Base-by-base conservation (phyloP, 2,329 filamentous ascomycete species). In the Raffaelea deltoideospora region DNA sequence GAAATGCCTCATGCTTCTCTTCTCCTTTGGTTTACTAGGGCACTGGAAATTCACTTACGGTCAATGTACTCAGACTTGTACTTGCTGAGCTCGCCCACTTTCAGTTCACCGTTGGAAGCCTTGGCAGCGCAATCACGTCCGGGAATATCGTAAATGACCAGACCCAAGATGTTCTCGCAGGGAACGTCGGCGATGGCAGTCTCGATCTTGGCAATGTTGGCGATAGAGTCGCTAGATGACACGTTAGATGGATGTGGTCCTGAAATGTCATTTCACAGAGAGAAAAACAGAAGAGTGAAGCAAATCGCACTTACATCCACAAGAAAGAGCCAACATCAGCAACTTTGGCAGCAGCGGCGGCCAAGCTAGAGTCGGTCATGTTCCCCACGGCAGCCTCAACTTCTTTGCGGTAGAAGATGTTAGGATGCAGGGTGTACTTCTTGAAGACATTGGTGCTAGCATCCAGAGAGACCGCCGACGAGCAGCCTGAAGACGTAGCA, bases 61-160 rank as follows among this genome's bases (percentile, higher is more conserved):
- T 60, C 57, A 41, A 61, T 60, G 48, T 58, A 60, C 48, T 59
- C 44, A 31, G 46, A 50, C 55, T 59, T 59, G 55, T 62, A 62
- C 44, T 45, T 48, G 43, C 35, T 58, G 35, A 65, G 53, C 38
- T 75, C 53, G 40, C 65, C 69, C 39, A 75, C 67, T 17, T 60
- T 55, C 32, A 72, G 65, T 52, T 77, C 72, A 41, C 73, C 72
- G 48, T 76, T 76, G 43, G 72, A 76, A 13, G 72, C 72, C 46
- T 69, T 58, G 34, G 73, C 73, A 13, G 72, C 65, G 48, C 73
- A 77, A 50, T 77, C 73, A 50, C 72, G 67, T 46, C 75, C 71
- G 31, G 73, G 73, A 11, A 77, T 56, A 50, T 77, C 67, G 52
- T 77, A 77, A 37, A 77, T 67, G 37, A 78, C 72, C 37, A 76